These are phyloP conservation scores for Alternaria sp. DNA, from an alignment of 2,329 filamentous ascomycete species.

Conservation along the genomic window DNA sequence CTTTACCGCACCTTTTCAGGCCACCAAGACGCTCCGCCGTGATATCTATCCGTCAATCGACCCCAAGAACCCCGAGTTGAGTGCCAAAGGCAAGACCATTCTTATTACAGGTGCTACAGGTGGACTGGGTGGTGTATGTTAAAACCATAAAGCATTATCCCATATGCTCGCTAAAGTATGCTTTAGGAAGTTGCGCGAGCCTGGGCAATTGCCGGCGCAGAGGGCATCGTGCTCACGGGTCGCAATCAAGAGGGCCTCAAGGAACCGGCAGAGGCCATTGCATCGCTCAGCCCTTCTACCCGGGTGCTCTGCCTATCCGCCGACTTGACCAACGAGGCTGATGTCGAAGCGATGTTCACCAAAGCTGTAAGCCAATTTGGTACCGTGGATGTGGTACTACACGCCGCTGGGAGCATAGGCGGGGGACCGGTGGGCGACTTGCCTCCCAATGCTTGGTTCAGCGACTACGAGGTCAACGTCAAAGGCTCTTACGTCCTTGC, in stretches of 20 bases:
- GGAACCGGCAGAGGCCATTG: slow-evolving; percentile 19
- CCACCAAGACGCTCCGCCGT: slow-evolving; percentile 26
- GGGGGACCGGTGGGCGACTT: slow-evolving; percentile 17
- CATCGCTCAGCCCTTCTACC: slow-evolving; percentile 23
- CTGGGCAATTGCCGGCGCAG: slow-evolving; percentile 36
- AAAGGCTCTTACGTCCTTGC: slow-evolving; percentile 23
- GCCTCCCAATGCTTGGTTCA: slow-evolving; percentile 7
- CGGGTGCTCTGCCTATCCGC: slow-evolving; percentile 28
- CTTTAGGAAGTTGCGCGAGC: slow-evolving; percentile 28
- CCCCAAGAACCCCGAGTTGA: slow-evolving; percentile 21
- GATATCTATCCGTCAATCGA: slow-evolving; percentile 30
- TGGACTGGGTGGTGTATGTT: slow-evolving; percentile 18
- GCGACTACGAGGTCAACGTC: slow-evolving; percentile 29
- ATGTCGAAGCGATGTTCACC: slow-evolving; percentile 24
- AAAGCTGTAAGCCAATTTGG: neutral
- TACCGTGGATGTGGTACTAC: neutral
- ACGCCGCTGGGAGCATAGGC: slow-evolving; percentile 1
- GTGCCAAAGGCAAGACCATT: slow-evolving; percentile 27
- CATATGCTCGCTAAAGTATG: neutral
- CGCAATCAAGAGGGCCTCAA: slow-evolving; percentile 32
- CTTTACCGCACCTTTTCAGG: slow-evolving; percentile 24
- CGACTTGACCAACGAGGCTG: slow-evolving; percentile 29
- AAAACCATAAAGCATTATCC: neutral
- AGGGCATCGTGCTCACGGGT: slow-evolving; percentile 33
- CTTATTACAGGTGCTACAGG: slow-evolving; percentile 32